These are phyloP conservation scores for Endoconidiophora laricicola DNA, from an alignment of 2,329 filamentous ascomycete species.

Conservation along the genomic window DNA sequence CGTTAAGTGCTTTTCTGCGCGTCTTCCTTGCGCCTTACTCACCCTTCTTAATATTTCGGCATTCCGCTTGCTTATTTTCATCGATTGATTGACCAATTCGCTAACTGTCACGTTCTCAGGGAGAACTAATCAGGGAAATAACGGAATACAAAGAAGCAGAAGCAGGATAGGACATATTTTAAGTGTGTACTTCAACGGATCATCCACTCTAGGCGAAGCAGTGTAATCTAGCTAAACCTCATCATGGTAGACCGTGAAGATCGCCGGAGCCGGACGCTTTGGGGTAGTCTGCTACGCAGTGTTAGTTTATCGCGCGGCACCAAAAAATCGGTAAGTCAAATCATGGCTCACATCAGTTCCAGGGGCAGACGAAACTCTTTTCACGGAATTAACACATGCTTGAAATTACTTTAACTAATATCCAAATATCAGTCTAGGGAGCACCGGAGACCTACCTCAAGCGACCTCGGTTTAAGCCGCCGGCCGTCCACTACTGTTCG, in stretches of 20 bases:
- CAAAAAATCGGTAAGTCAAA: constrained; percentile 7
- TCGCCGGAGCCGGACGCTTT: constrained; percentile 9
- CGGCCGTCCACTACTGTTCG: constrained; percentile 7
- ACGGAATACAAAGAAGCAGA: no score
- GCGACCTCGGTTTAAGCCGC: constrained; percentile 5
- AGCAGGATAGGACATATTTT: no score
- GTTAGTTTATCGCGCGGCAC: constrained; percentile 12
- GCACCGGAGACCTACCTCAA: constrained; percentile 11
- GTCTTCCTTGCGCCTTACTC: not conserved
- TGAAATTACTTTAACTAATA: constrained; percentile 3
- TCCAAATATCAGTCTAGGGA: constrained; percentile 5
- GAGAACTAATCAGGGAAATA: no score
- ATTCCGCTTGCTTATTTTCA: not conserved
- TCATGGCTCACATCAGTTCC: not conserved
- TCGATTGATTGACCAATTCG: not conserved
- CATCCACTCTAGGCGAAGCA: no score
- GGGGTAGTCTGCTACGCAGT: constrained; percentile 11
- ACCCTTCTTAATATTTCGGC: no score
- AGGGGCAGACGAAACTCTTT: no score
- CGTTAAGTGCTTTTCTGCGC: constrained; percentile 12
- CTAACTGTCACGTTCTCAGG: not conserved
- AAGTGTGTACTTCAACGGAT: no score
- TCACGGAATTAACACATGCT: no score
- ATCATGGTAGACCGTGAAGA: constrained; percentile 12
- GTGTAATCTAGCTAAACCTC: no score